phyloP scores from a whole-genome alignment of 202 grass and related monocot species.

The Zoysia matrella region DNA sequence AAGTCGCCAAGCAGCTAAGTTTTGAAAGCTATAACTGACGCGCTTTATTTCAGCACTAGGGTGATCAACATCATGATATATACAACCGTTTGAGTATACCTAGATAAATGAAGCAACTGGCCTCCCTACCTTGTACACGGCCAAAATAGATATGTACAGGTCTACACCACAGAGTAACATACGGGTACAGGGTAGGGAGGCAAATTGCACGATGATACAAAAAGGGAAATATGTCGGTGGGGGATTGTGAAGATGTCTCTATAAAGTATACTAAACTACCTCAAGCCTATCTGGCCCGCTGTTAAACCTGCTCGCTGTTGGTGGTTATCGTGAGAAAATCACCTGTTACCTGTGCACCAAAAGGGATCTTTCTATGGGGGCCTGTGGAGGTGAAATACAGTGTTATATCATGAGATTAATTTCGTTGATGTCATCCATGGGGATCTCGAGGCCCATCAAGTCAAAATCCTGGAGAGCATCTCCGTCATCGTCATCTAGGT shows the following conservation, averaged over 20 bases:
- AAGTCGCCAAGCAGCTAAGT: not conserved
- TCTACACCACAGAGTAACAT: constrained; percentile 16
- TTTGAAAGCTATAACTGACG: constrained; percentile 20
- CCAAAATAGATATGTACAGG: constrained; percentile 68
- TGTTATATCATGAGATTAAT: too few species aligned
- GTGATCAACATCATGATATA: too few species aligned
- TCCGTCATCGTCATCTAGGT: constrained; percentile 70
- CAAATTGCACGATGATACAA: constrained; percentile 46
- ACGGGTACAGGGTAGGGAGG: constrained; percentile 12
- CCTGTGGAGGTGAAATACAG: too few species aligned
- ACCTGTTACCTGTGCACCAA: too few species aligned
- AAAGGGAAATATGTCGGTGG: constrained; percentile 9
- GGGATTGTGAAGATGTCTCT: constrained; percentile 46
- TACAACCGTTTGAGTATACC: too few species aligned
- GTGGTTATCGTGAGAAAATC: not conserved
- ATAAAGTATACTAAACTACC: constrained; percentile 48
- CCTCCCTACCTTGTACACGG: constrained; percentile 50
- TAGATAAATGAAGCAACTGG: not conserved
- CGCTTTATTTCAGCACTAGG: too few species aligned
- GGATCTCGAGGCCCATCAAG: constrained; percentile 86
- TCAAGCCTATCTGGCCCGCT: constrained; percentile 39
- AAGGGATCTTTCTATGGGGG: too few species aligned
- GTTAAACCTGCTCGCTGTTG: constrained; percentile 59
- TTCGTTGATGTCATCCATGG: too few species aligned
- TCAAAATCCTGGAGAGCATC: constrained; percentile 62